Evolutionary conservation across 345 rosid genomes (phyloP), one percentile per base, ranked within the genome.

Genomic region (Chamaenerion angustifolium): DNA sequence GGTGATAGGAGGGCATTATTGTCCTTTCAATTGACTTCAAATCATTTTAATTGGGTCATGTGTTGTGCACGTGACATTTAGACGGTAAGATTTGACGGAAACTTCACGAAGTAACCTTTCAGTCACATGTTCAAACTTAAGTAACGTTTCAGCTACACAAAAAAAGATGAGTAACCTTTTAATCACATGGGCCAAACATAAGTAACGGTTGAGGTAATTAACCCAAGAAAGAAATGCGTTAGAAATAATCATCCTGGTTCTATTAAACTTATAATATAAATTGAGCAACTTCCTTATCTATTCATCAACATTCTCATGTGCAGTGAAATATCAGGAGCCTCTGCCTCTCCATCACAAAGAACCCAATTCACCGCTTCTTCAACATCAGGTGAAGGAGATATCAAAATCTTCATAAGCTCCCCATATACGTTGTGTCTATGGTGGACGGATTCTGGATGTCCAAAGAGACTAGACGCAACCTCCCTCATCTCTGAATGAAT

Each of bases 281-380:
- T 25, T 0, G 16, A 1, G 18, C 2, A 16, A 18, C 10, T 25
- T 1, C 40, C 56, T 55, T 74, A 84, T 95, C 87, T 82, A 65
- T 78, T 87, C 78, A 62, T 78, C 44, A 92, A 72, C 98, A 92
- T 87, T 55, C 96, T 72, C 90, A 70, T 82, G 70, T 92, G 98
- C 77, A 92, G 44, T 40, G 98, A 70, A 41, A 87, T 66, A 72
- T 87, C 98, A 70, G 98, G 98, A 52, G n/a, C n/a, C n/a, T n/a
- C n/a, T n/a, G 76, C 83, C 48, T 56, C 65, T 17, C 80, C 68
- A 52, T 69, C 72, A 49, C 58, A 62, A 55, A 92, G 71, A 71
- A 67, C 89, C 96, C 87, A 72, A 51, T 73, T 68, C 46, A 92
- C 88, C 23, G 95, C 98, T 43, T 76, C 87, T 58, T 75, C 56